Evolutionary conservation across 106 monocot species (phyloP).

Genomic region (Amphibolis antarctica): DNA sequence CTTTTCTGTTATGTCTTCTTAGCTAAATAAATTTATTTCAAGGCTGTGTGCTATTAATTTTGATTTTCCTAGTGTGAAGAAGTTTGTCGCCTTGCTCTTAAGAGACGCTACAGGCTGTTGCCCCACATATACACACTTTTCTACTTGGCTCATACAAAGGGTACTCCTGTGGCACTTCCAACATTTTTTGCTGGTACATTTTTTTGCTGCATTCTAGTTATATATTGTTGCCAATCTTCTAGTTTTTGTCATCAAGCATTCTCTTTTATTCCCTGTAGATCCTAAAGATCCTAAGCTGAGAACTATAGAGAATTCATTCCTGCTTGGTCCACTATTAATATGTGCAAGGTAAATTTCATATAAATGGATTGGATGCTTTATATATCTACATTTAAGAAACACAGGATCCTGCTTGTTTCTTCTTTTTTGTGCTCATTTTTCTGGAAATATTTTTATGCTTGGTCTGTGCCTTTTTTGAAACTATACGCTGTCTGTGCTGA

Average conservation of each 20-base stretch:
- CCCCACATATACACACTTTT: constrained; percentile 92
- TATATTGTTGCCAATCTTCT: neutral
- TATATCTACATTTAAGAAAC: too few relatives aligned
- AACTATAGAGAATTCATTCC: constrained; percentile 68
- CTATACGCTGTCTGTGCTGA: too few relatives aligned
- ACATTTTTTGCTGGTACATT: constrained; percentile 64
- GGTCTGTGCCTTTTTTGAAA: too few relatives aligned
- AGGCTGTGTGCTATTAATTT: neutral
- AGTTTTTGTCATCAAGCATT: neutral
- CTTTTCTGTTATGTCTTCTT: too few relatives aligned
- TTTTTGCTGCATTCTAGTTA: neutral
- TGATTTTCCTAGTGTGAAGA: constrained; percentile 71
- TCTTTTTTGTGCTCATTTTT: too few relatives aligned
- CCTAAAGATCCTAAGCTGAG: constrained; percentile 54
- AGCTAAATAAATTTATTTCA: neutral
- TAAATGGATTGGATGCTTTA: too few relatives aligned
- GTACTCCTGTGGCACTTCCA: constrained; percentile 52
- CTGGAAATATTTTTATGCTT: too few relatives aligned
- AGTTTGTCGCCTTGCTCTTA: constrained; percentile 73
- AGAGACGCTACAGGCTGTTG: constrained; percentile 46
- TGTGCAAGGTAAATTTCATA: constrained; percentile 51
- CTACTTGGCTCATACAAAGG: constrained; percentile 72
- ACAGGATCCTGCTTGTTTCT: too few relatives aligned
- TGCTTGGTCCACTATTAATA: constrained; percentile 70
- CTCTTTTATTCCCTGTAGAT: constrained; percentile 34